These are phyloP conservation scores for button mushroom (Agaricus bisporus) DNA, from an alignment of 768 basidiomycete species.

Conservation along the genomic window DNA sequence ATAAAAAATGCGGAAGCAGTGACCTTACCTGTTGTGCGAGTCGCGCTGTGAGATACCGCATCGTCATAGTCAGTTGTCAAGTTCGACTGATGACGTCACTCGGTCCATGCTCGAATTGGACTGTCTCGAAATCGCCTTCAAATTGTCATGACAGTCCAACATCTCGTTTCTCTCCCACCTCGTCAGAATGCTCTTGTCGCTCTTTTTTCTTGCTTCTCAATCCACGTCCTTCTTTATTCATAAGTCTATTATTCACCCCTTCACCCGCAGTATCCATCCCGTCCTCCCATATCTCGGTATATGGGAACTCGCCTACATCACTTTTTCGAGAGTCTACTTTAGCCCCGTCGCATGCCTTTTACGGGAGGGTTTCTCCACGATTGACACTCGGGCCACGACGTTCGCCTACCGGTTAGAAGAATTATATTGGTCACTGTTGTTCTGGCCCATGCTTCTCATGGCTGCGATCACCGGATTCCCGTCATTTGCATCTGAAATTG, in stretches of 20 bases:
- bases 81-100: neutral
- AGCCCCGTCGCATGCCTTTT: neutral
- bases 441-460: neutral
- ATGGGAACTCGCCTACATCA: neutral
- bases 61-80: conserved; percentile 32
- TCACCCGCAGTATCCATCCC: neutral
- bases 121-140: neutral
- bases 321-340: neutral
- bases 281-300: neutral
- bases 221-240: neutral
- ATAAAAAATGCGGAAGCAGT: neutral
- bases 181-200: neutral
- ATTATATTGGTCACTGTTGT: too few species aligned
- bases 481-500: too few species aligned
- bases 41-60: conserved; percentile 64
- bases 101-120: neutral
- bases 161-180: neutral
- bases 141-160: neutral
- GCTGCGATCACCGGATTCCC: too few species aligned
- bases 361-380: neutral
- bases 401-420: neutral
- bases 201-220: neutral
- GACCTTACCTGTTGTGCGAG: conserved; percentile 66
- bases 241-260: neutral
- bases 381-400: neutral